Percentiles rank a stretch among this genome's conserved stretches.
phyloP scores from a whole-genome alignment of 2,329 filamentous ascomycete genomes.

The Trichoderma oligosporum region DNA sequence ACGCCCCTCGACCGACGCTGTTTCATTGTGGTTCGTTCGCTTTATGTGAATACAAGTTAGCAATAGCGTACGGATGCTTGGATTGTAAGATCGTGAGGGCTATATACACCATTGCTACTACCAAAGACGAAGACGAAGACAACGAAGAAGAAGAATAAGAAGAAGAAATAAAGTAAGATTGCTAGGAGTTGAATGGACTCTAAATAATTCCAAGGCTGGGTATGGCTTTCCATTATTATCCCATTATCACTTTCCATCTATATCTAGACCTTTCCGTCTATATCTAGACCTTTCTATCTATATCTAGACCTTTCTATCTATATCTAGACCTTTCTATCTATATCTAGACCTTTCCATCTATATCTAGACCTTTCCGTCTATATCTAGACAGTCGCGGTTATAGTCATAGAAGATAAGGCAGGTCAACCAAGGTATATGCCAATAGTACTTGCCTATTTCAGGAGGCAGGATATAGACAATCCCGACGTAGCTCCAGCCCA shows the following conservation, averaged over 20 bases:
- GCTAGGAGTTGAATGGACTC: neutral
- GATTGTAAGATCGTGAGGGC: neutral
- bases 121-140: neutral
- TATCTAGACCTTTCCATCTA: neutral
- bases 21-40: neutral
- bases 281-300: too few species aligned
- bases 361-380: neutral
- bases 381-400: constrained; percentile 2
- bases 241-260: neutral
- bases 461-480: constrained; percentile 3
- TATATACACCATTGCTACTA: constrained; percentile 5
- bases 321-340: neutral
- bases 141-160: neutral
- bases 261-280: neutral
- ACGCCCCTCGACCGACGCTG: neutral
- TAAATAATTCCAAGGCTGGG: neutral
- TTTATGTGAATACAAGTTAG: constrained; percentile 3
- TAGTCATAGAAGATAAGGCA: constrained; percentile 3
- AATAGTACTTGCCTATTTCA: constrained; percentile 5
- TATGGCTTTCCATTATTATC: constrained; percentile 1
- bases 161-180: neutral
- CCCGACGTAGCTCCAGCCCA: neutral
- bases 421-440: neutral
- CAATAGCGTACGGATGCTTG: constrained; percentile 1
- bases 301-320: too few species aligned